Conservation (phyloP, 257 asterid genomes). For the Solanum chilense region DNA sequence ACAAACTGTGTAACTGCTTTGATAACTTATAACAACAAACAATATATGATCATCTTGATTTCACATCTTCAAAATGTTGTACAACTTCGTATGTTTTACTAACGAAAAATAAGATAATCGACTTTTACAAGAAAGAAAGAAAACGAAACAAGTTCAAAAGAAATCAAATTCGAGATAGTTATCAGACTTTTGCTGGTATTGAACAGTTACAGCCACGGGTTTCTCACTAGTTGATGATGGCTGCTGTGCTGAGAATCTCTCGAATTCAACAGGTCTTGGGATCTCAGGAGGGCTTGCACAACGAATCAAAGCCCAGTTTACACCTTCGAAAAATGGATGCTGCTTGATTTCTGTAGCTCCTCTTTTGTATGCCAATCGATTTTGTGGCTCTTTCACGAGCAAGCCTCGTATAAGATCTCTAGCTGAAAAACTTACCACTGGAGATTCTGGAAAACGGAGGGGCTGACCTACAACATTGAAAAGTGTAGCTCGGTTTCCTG, state of each 20-base stretch:
- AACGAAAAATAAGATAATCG: neutral
- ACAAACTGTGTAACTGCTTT: neutral
- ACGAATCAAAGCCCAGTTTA: conserved; percentile 1
- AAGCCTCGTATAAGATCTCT: neutral
- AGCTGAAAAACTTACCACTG: neutral
- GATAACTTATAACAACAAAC: neutral
- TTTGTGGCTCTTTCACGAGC: neutral
- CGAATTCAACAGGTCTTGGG: neutral
- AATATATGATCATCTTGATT: neutral
- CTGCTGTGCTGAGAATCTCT: neutral
- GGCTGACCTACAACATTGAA: neutral
- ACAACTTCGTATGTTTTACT: neutral
- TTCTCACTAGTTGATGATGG: neutral
- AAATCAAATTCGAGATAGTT: neutral
- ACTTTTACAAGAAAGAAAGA: neutral
- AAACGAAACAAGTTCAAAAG: neutral
- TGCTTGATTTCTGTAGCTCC: neutral
- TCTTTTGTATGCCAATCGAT: neutral
- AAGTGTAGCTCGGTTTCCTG: neutral
- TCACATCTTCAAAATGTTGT: neutral
- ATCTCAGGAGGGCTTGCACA: neutral
- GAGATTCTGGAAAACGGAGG: neutral
- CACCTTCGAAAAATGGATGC: neutral
- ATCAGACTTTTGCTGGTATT: neutral
- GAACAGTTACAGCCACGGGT: neutral